Evolutionary conservation across 176 grass and related monocot species (phyloP).

Genomic region (Alloteropsis semialata): DNA sequence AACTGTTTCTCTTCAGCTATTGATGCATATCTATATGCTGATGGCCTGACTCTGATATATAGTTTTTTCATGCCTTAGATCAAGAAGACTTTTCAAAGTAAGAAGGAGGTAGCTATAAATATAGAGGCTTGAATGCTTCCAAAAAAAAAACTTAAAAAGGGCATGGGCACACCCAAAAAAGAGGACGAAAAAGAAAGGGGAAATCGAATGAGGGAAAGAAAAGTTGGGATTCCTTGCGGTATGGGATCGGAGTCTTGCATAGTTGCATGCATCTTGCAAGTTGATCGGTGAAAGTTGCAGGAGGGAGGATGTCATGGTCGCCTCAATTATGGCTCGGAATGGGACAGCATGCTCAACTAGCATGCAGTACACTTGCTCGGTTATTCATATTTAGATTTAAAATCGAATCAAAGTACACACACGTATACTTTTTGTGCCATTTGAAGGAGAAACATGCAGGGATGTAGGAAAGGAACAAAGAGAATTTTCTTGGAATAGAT

Average conservation of each 20-base stretch:
- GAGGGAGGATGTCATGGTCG: slow-evolving; percentile 43
- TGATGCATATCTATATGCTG: neutral
- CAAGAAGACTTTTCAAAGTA: slow-evolving; percentile 19
- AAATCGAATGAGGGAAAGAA: neutral
- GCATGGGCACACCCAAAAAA: slow-evolving; percentile 34
- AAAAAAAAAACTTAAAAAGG: neutral
- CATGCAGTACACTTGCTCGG: neutral
- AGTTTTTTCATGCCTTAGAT: slow-evolving; percentile 4
- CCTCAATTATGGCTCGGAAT: slow-evolving; percentile 42
- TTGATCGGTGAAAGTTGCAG: slow-evolving; percentile 43
- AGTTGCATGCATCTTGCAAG: slow-evolving; percentile 34
- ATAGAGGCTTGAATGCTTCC: slow-evolving; percentile 22
- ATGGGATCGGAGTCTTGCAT: slow-evolving; percentile 44
- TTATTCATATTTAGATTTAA: slow-evolving; percentile 11
- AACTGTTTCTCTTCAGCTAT: neutral
- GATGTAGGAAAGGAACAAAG: slow-evolving; percentile 37
- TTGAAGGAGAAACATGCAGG: slow-evolving; percentile 27
- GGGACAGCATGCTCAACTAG: slow-evolving; percentile 26
- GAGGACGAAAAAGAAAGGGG: neutral
- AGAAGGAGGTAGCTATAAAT: neutral
- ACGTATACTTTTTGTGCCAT: neutral
- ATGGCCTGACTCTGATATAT: neutral
- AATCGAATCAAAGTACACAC: neutral
- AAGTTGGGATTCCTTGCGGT: slow-evolving; percentile 30
- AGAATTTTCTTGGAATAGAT: slow-evolving; percentile 37